phyloP scores from a whole-genome alignment of 805 yeast genomes.

The Komagataella pastoris region DNA sequence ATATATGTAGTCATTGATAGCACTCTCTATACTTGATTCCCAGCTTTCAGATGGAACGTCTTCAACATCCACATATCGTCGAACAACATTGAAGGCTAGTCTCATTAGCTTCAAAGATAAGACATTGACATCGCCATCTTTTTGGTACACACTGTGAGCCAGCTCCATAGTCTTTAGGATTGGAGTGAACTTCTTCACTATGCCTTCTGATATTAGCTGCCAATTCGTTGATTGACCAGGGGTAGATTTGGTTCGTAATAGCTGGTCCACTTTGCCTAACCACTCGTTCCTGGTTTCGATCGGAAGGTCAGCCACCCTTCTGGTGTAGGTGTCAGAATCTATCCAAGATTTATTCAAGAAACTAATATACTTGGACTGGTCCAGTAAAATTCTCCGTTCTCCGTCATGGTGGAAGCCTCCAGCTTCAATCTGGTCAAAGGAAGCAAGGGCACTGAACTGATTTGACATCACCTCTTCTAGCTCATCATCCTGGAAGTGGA shows the following conservation, averaged over 20 bases:
- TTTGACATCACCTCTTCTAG: constrained; percentile 13
- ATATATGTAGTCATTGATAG: constrained; percentile 28
- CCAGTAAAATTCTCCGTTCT: constrained; percentile 34
- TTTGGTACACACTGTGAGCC: background rate
- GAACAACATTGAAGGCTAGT: constrained; percentile 27
- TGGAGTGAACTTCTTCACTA: constrained; percentile 42
- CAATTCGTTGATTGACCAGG: constrained; percentile 36
- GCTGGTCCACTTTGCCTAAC: constrained; percentile 18
- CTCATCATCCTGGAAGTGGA: constrained; percentile 23
- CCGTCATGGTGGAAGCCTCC: constrained; percentile 34
- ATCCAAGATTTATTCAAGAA: constrained; percentile 37
- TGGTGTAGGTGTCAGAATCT: constrained; percentile 30
- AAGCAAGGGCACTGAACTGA: constrained; percentile 16
- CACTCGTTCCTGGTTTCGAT: constrained; percentile 20
- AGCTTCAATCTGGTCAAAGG: constrained; percentile 30
- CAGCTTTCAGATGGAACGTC: constrained; percentile 3
- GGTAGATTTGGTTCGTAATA: constrained; percentile 17
- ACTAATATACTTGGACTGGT: constrained; percentile 38
- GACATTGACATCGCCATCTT: background rate
- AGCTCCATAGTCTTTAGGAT: constrained; percentile 12
- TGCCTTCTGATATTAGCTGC: constrained; percentile 35
- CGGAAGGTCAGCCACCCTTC: constrained; percentile 24
- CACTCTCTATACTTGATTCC: constrained; percentile 10
- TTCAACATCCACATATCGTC: constrained; percentile 24
- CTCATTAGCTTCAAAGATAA: constrained; percentile 22